Percentiles rank a stretch among this genome's conserved stretches.
These are phyloP conservation scores for Gymnopilus junonius DNA, from an alignment of 768 basidiomycete species.

Conservation along the genomic window DNA sequence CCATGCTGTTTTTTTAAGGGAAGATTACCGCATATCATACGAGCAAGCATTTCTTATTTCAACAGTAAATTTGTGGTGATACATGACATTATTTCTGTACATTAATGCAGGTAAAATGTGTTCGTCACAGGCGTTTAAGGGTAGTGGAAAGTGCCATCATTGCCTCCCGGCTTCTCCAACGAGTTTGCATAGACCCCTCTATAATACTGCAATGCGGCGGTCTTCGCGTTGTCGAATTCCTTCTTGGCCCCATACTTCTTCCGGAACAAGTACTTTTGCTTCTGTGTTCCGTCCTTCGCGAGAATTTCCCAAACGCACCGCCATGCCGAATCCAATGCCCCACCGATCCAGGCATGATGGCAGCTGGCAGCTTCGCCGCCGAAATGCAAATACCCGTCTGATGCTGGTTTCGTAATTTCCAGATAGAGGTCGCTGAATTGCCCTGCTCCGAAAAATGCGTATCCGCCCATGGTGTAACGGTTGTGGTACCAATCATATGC, in stretches of 20 bases:
- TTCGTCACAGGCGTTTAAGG: not conserved
- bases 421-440: slow-evolving; percentile 11
- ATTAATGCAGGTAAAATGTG: not conserved
- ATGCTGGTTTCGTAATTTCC: slow-evolving; percentile 8
- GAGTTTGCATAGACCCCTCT: slow-evolving; percentile 11
- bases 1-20: no score
- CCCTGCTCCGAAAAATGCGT: slow-evolving; percentile 9
- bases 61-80: not conserved
- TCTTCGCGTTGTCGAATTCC: slow-evolving; percentile 8
- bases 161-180: slow-evolving; percentile 8
- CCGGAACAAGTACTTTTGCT: not conserved
- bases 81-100: no score
- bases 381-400: slow-evolving; percentile 11
- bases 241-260: not conserved
- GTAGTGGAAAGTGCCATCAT: slow-evolving; percentile 7
- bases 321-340: slow-evolving; percentile 13
- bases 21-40: no score
- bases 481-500: slow-evolving; percentile 15
- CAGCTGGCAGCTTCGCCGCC: slow-evolving; percentile 9
- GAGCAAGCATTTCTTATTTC: not conserved
- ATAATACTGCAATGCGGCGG: slow-evolving; percentile 7
- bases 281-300: slow-evolving; percentile 6
- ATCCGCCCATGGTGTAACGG: slow-evolving; percentile 11
- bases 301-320: slow-evolving; percentile 11
- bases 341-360: slow-evolving; percentile 15